A percentile compares a stretch with the other conserved stretches of the same genome.
Conservation (phyloP, 768 basidiomycete genomes). For the Daedaleopsis nitida region DNA sequence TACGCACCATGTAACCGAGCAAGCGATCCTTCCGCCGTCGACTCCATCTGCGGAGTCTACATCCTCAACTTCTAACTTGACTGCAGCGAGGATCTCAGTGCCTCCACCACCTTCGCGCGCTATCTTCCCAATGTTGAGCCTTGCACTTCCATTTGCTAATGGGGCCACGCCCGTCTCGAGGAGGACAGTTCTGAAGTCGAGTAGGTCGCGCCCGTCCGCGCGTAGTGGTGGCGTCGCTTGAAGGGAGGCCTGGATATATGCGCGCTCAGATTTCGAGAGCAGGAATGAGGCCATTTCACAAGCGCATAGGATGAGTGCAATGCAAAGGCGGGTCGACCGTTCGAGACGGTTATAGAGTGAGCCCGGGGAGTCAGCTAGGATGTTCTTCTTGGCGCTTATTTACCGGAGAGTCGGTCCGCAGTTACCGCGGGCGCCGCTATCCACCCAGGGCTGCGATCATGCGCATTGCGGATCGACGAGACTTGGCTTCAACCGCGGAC, state of each 20-base stretch:
- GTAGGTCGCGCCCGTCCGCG: slow-evolving; percentile 69
- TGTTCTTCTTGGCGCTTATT: too few species aligned
- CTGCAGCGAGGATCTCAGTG: slow-evolving; percentile 78
- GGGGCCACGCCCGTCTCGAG: slow-evolving; percentile 81
- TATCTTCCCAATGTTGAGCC: slow-evolving; percentile 66
- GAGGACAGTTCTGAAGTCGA: slow-evolving; percentile 67
- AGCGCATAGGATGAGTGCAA: not conserved
- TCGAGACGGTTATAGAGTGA: too few species aligned
- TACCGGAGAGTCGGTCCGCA: too few species aligned
- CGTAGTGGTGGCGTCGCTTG: slow-evolving; percentile 63
- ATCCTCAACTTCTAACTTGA: slow-evolving; percentile 78
- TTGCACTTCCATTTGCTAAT: slow-evolving; percentile 83
- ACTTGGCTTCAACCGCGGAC: too few species aligned
- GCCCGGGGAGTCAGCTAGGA: too few species aligned
- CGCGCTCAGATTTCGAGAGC: slow-evolving; percentile 77
- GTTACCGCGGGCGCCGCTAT: too few species aligned
- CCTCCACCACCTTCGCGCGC: slow-evolving; percentile 58
- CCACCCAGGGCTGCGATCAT: too few species aligned
- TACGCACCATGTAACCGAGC: slow-evolving; percentile 77
- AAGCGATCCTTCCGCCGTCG: slow-evolving; percentile 63
- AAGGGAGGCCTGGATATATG: slow-evolving; percentile 72
- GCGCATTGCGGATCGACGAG: too few species aligned
- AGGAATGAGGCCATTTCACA: slow-evolving; percentile 27
- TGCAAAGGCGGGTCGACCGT: too few species aligned
- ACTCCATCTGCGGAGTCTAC: slow-evolving; percentile 46